Evolutionary conservation across 1,284 basidiomycete species (phyloP).

Genomic region (Neonothopanus nambi): DNA sequence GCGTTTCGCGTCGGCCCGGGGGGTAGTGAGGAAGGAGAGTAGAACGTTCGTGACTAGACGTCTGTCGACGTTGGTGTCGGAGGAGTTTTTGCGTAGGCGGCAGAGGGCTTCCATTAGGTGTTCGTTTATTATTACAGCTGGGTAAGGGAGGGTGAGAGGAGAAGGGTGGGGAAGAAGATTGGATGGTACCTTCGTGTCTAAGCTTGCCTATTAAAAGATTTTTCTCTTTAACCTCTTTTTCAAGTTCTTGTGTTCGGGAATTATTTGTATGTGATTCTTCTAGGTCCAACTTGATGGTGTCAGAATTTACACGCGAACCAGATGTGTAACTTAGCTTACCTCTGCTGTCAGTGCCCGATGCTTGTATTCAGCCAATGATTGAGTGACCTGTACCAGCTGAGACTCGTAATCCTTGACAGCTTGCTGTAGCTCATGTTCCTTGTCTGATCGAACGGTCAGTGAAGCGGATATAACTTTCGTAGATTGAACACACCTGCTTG

Average conservation of each 20-base stretch:
- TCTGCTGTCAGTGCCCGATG: slow-evolving; percentile 86
- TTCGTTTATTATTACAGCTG: slow-evolving; percentile 95
- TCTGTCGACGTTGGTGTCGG: slow-evolving; percentile 89
- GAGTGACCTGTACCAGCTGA: slow-evolving; percentile 69
- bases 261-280: slow-evolving; percentile 73
- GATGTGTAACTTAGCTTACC: slow-evolving; percentile 39
- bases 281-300: slow-evolving; percentile 54
- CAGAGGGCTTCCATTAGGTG: slow-evolving; percentile 97
- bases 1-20: slow-evolving; percentile 89
- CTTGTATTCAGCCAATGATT: slow-evolving; percentile 83
- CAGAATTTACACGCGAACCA: slow-evolving; percentile 1
- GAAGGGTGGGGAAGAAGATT: slow-evolving; percentile 1
- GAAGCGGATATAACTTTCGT: no score
- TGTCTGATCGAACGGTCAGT: slow-evolving; percentile 42
- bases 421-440: slow-evolving; percentile 75
- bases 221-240: slow-evolving; percentile 95
- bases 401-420: slow-evolving; percentile 82
- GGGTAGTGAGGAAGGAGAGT: slow-evolving; percentile 89
- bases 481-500: slow-evolving; percentile 64
- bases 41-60: slow-evolving; percentile 95
- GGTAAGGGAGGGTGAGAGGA: slow-evolving; percentile 13
- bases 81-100: slow-evolving; percentile 81
- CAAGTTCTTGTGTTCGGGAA: slow-evolving; percentile 67
- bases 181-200: slow-evolving; percentile 81
- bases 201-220: slow-evolving; percentile 89